Evolutionary conservation across 805 yeast species (phyloP), one percentile per base, ranked within the genome.

Genomic region (Spathaspora girioi): DNA sequence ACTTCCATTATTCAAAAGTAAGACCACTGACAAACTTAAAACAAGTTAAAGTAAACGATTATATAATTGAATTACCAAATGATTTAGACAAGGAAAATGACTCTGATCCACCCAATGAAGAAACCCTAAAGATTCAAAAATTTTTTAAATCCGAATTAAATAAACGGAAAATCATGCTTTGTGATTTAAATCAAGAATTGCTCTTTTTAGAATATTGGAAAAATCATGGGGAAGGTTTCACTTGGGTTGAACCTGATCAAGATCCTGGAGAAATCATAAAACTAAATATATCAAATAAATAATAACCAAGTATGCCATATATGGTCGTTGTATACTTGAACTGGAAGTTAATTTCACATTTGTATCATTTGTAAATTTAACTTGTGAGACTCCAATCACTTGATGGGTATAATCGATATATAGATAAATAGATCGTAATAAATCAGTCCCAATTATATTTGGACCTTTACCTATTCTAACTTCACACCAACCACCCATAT

Each of bases 171-270:
- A 68, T 76, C 64, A 70, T 65, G 4, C 65, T 75, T 12, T 73
- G 72, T 38, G 68, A 68, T 38, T 52, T 70, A 20, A 65, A 64
- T 3, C 71, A 71, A 50, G 78, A 73, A 50, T 50, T 63, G 20
- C 57, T 63, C 47, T 69, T 70, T 48, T 51, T 73, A 32, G 75
- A 72, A 38, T 73, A 63, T 45, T 73, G 76, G 75, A 45, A 61
- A 15, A 63, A 63, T 42, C 68, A 67, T 19, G 75, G 74, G 23
- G 74, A 68, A 18, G 57, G 57, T 43, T 74, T 66, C 49, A 67
- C 60, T 43, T 74, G 78, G 78, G 75, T 68, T 2, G 78, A 74
- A 51, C 77, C 78, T 3, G 78, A 74, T 51, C 78, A 74, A 55
- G 78, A 74, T 53, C 78, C 78, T 5, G 76, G 74, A 1, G 77